Conservation (phyloP, 192 early-diverging fungal species). For the Backusella tuberculispora region DNA sequence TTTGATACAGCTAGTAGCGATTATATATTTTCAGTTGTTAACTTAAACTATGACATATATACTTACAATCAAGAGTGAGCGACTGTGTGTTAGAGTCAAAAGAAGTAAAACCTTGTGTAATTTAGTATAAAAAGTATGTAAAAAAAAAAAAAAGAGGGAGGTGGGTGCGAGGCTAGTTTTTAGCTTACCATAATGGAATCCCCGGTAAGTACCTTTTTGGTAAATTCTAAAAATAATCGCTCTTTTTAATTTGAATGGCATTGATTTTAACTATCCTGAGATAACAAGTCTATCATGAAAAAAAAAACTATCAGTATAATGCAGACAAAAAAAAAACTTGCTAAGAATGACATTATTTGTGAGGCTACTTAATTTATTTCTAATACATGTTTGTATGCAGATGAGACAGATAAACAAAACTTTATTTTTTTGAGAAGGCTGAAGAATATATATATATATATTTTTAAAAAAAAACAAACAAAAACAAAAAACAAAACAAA, state of each 20-base stretch:
- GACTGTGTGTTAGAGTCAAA: neutral
- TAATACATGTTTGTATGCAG: conserved; percentile 2
- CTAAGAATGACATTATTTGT: conserved; percentile 1
- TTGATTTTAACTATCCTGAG: neutral
- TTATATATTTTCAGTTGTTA: neutral
- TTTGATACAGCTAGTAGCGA: neutral
- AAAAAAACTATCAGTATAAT: neutral
- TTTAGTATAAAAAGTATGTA: neutral
- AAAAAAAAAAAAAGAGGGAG: neutral
- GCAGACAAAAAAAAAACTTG: neutral
- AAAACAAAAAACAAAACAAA: neutral
- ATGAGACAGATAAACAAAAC: conserved; percentile 17
- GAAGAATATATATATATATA: too few species aligned
- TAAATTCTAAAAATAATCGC: conserved; percentile 18
- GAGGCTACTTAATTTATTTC: neutral
- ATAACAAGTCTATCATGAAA: neutral
- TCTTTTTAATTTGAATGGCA: neutral
- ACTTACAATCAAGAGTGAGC: too few species aligned
- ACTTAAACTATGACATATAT: neutral
- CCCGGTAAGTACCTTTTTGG: conserved; percentile 20
- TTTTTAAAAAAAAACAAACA: neutral
- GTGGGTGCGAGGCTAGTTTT: neutral
- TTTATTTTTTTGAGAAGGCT: neutral
- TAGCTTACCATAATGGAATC: too few species aligned
- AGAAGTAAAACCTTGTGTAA: neutral